A percentile compares a stretch with the other conserved stretches of the same genome.
Evolutionary conservation across 345 rosid species (phyloP).

Genomic region (Nephelium lappaceum): DNA sequence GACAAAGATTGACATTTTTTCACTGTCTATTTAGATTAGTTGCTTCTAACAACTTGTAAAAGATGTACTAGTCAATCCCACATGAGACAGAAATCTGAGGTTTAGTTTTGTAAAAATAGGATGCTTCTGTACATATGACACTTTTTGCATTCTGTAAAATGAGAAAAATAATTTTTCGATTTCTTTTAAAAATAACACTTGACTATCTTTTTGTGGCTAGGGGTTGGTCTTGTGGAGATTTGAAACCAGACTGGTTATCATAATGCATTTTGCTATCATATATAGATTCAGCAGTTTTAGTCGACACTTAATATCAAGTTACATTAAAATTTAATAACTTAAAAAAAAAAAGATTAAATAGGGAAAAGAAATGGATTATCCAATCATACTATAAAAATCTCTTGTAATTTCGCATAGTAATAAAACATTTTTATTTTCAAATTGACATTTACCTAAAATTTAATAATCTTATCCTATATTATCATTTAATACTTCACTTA

Average conservation of each 20-base stretch:
- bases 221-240: background rate
- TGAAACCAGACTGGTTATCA: no score
- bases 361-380: no score
- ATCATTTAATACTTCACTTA: no score
- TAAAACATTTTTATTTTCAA: no score
- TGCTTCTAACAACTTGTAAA: background rate
- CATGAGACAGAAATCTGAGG: background rate
- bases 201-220: background rate
- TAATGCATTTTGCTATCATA: background rate
- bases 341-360: no score
- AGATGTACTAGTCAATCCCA: background rate
- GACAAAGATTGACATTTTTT: conserved; percentile 18
- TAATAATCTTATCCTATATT: no score
- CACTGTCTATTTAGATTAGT: background rate
- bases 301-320: no score
- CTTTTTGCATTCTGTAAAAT: background rate
- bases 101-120: background rate
- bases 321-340: no score
- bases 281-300: background rate
- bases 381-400: no score
- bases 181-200: no score
- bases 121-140: background rate
- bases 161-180: background rate
- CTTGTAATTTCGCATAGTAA: no score
- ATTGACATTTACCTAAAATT: no score